Base-by-base conservation (phyloP, 1,139 yeast species). In the Meyerozyma athensensis region DNA sequence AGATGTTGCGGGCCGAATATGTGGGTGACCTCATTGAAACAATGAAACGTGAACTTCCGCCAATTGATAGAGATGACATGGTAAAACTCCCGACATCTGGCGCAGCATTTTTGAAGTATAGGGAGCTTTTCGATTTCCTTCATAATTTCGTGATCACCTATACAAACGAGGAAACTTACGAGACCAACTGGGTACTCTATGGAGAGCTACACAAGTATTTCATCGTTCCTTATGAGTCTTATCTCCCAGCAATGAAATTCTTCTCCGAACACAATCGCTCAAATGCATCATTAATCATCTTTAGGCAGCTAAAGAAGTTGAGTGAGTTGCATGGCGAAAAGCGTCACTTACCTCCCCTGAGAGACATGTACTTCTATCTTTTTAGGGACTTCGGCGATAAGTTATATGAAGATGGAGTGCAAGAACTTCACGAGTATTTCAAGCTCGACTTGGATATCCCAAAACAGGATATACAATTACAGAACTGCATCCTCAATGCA, bases 401-500 rank as follows among this genome's bases (percentile, higher is more conserved):
- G 39, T 60, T 73, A 23, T 85, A 81, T 47, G 81, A 75, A 42
- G 82, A 79, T 21, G 95, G 94, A 0, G 79, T 85, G 6, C 65
- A 68, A 34, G 85, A 81, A 43, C 59, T 86, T 9, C 89, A 84
- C 48, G 74, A 79, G 39, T 70, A 74, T 39, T 61, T 83, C 49
- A 81, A 83, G 44, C 74, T 82, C 74, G 95, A 86, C 49, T 56
- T 79, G 7, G 60, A 68, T 10, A 63, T 83, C 33, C 58, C 58
- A n/a, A 74, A 70, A 41, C 72, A 79, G 39, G 83, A 82, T 44
- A 69, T 81, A 7, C 63, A 62, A 8, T 56, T 86, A 22, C 71
- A 81, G 50, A 85, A 86, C 53, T 59, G 82, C 4, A 59, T 84
- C 24, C 68, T 86, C 58, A 79, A 77, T 39, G 87, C 90, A 0